These are phyloP conservation scores for Mycena amicta DNA, from an alignment of 768 basidiomycete genomes.

Conservation along the genomic window DNA sequence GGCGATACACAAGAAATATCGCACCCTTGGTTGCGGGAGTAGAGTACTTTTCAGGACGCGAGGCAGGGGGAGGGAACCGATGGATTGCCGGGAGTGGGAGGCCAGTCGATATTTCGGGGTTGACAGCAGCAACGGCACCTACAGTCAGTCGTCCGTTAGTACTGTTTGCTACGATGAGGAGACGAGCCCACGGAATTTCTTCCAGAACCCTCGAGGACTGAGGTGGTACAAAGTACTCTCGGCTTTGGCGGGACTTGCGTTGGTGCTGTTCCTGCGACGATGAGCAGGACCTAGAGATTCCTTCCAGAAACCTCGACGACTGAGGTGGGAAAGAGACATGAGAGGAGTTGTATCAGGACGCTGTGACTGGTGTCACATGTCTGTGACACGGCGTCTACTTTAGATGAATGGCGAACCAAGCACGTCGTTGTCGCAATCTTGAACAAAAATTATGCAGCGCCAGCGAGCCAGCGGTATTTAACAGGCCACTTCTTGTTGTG, in stretches of 20 bases:
- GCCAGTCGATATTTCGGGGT: constrained; percentile 90
- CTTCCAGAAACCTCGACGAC: constrained; percentile 94
- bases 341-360: not conserved
- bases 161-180: no score
- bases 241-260: constrained; percentile 60
- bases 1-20: no score
- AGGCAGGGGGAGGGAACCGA: constrained; percentile 87
- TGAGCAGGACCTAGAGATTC: constrained; percentile 90
- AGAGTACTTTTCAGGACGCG: constrained; percentile 81
- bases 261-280: no score
- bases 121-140: constrained; percentile 81
- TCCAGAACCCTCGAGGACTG: constrained; percentile 91
- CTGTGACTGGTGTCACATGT: not conserved
- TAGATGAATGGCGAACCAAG: not conserved
- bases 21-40: constrained; percentile 88
- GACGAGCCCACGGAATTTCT: constrained; percentile 82
- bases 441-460: not conserved
- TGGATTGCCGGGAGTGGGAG: constrained; percentile 74
- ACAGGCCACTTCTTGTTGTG: not conserved
- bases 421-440: constrained; percentile 2
- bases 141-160: no score
- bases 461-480: no score
- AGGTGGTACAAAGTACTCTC: constrained; percentile 92
- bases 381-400: no score
- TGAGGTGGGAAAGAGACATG: constrained; percentile 87